Evolutionary conservation across 345 rosid genomes (phyloP).

Genomic region (Salix viminalis): DNA sequence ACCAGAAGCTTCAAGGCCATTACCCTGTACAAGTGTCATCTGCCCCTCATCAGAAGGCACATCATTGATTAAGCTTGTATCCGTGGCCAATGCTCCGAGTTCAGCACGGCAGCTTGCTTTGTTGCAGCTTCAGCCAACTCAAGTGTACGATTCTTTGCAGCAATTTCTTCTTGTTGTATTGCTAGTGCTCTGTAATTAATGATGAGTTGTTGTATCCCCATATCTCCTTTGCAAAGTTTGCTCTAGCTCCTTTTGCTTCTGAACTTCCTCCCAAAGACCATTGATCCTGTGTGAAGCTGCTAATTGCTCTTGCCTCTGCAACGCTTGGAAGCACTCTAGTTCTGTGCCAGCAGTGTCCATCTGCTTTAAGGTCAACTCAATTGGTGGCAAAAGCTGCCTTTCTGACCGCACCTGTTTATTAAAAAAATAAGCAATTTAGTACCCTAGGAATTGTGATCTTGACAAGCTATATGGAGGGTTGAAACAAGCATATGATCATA

Average conservation of each 20-base stretch:
- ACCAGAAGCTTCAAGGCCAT: not conserved
- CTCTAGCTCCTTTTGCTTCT: slow-evolving; percentile 87
- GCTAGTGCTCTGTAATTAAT: slow-evolving; percentile 47
- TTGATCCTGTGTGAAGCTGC: slow-evolving; percentile 83
- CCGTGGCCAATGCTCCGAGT: slow-evolving; percentile 7
- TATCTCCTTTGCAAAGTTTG: slow-evolving; percentile 63
- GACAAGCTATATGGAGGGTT: no score
- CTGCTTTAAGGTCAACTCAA: slow-evolving; percentile 74
- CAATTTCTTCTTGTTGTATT: slow-evolving; percentile 47
- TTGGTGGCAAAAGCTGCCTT: slow-evolving; percentile 45
- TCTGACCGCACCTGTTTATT: no score
- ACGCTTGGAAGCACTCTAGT: slow-evolving; percentile 82
- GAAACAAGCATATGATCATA: no score
- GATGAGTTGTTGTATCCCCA: slow-evolving; percentile 49
- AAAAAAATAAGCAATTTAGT: no score
- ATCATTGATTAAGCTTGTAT: slow-evolving; percentile 13
- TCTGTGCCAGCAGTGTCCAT: slow-evolving; percentile 84
- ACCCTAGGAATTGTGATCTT: no score
- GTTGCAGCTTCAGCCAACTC: slow-evolving; percentile 28
- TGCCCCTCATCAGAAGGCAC: slow-evolving; percentile 1
- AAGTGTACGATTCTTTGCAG: slow-evolving; percentile 30
- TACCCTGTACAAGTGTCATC: not conserved
- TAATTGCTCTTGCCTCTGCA: slow-evolving; percentile 89
- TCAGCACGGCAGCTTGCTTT: slow-evolving; percentile 20
- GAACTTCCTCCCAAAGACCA: slow-evolving; percentile 76